Percentiles rank a stretch among this genome's conserved stretches.
These are phyloP conservation scores for Selaginella tamariscina DNA, from an alignment of 75 land plant genomes.

Conservation along the genomic window DNA sequence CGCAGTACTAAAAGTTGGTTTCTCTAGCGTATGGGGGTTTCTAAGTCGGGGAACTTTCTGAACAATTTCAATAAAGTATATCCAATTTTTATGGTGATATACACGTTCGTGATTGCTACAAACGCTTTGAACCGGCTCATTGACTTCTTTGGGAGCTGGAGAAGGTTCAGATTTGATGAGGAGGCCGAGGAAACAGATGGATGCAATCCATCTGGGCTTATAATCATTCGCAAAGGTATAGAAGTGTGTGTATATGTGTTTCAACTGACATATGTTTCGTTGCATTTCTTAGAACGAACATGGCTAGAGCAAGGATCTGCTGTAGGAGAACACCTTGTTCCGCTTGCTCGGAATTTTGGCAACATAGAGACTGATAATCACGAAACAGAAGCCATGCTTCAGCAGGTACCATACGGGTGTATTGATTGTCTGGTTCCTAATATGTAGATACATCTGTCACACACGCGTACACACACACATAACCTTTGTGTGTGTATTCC, in stretches of 20 bases:
- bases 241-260: neutral
- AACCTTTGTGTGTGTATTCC: neutral
- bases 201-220: slow-evolving; percentile 92
- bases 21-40: neutral
- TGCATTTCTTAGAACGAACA: slow-evolving; percentile 44
- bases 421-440: slow-evolving; percentile 13
- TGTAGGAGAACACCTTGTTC: slow-evolving; percentile 85
- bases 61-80: slow-evolving; percentile 67
- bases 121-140: slow-evolving; percentile 77
- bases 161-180: slow-evolving; percentile 51
- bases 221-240: slow-evolving; percentile 85
- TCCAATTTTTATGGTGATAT: slow-evolving; percentile 94
- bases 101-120: slow-evolving; percentile 81
- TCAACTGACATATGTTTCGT: neutral
- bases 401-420: slow-evolving; percentile 21
- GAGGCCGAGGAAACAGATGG: slow-evolving; percentile 83
- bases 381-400: slow-evolving; percentile 40
- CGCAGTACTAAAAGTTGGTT: no score
- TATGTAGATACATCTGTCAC: neutral
- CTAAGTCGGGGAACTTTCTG: neutral
- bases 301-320: slow-evolving; percentile 83
- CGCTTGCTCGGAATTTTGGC: slow-evolving; percentile 87
- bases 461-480: slow-evolving; percentile 15
- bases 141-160: slow-evolving; percentile 80
- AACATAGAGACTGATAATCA: slow-evolving; percentile 38